Base-by-base conservation (phyloP, 164 flowering plant species). In the Vitis labrusca region DNA sequence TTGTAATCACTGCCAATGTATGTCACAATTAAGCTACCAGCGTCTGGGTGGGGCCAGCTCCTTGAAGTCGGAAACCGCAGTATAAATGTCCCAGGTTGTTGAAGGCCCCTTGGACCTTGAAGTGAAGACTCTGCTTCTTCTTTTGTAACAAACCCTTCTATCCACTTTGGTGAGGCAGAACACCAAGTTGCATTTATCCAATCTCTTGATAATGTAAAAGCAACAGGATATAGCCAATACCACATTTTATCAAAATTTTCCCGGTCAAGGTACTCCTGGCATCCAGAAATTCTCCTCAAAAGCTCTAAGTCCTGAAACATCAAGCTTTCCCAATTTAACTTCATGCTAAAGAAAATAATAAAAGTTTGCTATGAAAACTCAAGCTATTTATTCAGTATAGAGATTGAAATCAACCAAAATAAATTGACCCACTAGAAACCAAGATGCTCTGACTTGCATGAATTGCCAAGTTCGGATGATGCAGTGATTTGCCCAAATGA, bases 1-100 rank as follows among this genome's bases (percentile, higher is more conserved):
- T 75, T 48, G 71, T 78, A 82, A 80, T 93, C 91, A 67, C 76
- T 71, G 70, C 89, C 94, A 72, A 95, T 86, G 68, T 90, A 95
- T 57, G 97, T 87, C 68, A 89, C 94, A 72, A 93, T 70, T 77
- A 96, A 82, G 77, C 84, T 82, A 65, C 98, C 99, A n/a, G 99
- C 93, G 79, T 96, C 99, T 51, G 99, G 99, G 67, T 96, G 99
- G 49, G 99, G 99, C 99, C 99, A 96, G 80, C 93, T 90, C 74
- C 98, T 82, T 69, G 99, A 88, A 48, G 96, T 86, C 32, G 99
- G 98, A 75, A 95, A 95, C 63, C 99, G 83, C 37, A 95, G 81
- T n/a, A 90, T 65, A 81, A 93, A 95, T 23, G 97, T 90, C 23
- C 99, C 98, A 14, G 96, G 90, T 14, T 81, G 90, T 70, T 86